Base-by-base conservation (phyloP, 768 basidiomycete genomes). In the Pluteus cervinus region DNA sequence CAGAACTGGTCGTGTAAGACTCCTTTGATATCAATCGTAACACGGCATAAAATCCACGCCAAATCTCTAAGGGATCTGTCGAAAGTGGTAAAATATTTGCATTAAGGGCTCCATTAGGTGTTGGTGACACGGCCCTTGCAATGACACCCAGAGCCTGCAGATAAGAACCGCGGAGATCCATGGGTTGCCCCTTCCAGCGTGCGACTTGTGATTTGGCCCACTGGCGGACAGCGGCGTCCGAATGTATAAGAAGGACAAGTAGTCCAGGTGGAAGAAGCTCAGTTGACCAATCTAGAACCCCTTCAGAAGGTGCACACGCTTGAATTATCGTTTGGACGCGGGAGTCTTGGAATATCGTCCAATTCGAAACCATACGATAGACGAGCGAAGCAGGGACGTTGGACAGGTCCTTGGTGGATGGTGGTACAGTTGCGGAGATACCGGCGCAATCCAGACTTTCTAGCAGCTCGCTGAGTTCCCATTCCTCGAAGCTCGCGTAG, bases 331-430 rank as follows among this genome's bases (percentile, higher is more conserved):
- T 43, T 39, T 70, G 51, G 33, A 89, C 58, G 24, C 61, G 56
- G 2, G 65, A 44, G 44, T 81, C 69, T 28, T 63, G 66, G 32
- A 85, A 69, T 37, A 85, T 60, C 14, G 59, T 58, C 51, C 78
- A 63, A 55, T 81, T 85, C 15, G 73, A 73, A 38, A 86, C 51
- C 42, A 79, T 71, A 40, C 79, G 79, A 50, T 81, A 82, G 5
- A 76, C 45, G 15, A 76, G 51, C 0, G 73, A 70, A n/a, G 73
- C 57, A 3, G 75, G 68, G 8, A 68, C 56, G 25, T 64, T 56
- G 15, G 59, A 53, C n/a, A 79, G 54, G 20, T 65, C 11, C 22
- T 49, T 21, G 45, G 46, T 30, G 37, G 37, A 36, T 40, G 26
- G 18, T 35, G 42, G 22, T 45, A 44, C 30, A 44, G 38, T 28